Evolutionary conservation across 495 filamentous ascomycete genomes (phyloP), one percentile per base, ranked within the genome.

Genomic region (Penicillium pulvis): DNA sequence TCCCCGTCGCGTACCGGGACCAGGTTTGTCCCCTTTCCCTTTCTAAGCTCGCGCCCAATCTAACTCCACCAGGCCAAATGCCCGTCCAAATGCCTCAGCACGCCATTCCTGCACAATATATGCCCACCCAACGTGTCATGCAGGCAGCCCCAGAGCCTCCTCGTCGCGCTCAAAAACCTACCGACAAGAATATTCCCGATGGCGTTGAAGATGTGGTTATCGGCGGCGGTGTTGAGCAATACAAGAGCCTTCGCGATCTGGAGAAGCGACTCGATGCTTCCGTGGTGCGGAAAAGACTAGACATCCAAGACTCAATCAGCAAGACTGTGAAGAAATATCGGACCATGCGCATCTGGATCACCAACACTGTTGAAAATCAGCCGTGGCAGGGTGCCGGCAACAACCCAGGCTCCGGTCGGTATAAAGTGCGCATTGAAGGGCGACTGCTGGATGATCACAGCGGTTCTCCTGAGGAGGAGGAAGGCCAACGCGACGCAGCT

Each of bases 321-420:
- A 85, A 90, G 53, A 88, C 88, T 53, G 78, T 87, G 49, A 93
- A 94, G 83, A 85, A 90, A 50, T 87, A 88, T 72, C 88, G 88
- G 67, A 96, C 90, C 20, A 76, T 99, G 71, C 88, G 92, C 60
- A 86, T 99, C 55, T 98, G 92, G 91, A 88, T 99, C 60, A 91
- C 89, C 67, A 99, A 99, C 70, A 97, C 93, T 1, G 90, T 88
- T 23, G 93, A 98, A 73, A 89, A 90, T 64, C 95, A 98, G 73
- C 88, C 90, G 17, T 97, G 95, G 95, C 95, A 98, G 33, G 61
- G 58, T 16, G 52, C 68, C n/a, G 69, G 70, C 12, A 67, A 53
- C 53, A 75, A 68, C 57, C 75, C 77, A n/a, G 77, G 77, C 41
- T 78, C 75, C 3, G 77, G 75, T 10, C 89, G 87, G 7, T 98